A percentile compares a stretch with the other conserved stretches of the same genome.
Conservation (phyloP, 768 basidiomycete species). For the Boletellus emodensis region DNA sequence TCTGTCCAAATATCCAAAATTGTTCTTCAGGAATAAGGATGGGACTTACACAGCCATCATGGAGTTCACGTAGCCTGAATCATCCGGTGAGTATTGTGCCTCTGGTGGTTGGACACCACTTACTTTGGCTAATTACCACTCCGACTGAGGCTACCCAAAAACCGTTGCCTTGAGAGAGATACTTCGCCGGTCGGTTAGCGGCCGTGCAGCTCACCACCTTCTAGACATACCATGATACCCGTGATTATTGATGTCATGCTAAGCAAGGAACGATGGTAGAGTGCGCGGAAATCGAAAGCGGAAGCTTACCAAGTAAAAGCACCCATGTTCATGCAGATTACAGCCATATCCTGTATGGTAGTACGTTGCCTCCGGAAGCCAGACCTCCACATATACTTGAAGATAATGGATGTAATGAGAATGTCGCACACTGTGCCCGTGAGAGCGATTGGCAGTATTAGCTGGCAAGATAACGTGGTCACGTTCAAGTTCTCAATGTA, state of each 20-base stretch:
- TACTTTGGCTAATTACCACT: conserved; percentile 1
- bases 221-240: neutral
- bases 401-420: conserved; percentile 3
- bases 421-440: conserved; percentile 5
- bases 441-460: conserved; percentile 2
- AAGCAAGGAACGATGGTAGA: neutral
- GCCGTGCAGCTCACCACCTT: too few relatives aligned
- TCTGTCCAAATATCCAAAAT: neutral
- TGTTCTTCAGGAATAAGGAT: neutral
- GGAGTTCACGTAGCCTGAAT: conserved; percentile 11
- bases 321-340: conserved; percentile 12
- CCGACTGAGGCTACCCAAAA: conserved; percentile 6
- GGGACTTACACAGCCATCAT: conserved; percentile 11
- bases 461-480: neutral
- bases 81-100: neutral
- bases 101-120: neutral
- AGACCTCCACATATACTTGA: conserved; percentile 17
- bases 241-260: neutral
- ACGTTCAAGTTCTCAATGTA: too few relatives aligned
- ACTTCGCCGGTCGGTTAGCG: neutral
- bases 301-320: conserved; percentile 8
- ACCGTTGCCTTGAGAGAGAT: conserved; percentile 1
- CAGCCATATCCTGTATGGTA: conserved; percentile 10
- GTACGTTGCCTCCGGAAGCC: conserved; percentile 4
- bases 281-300: neutral